Percentiles rank a stretch among this genome's conserved stretches.
Evolutionary conservation across 306 rosid genomes (phyloP).

Genomic region (Crotalaria pallida): DNA sequence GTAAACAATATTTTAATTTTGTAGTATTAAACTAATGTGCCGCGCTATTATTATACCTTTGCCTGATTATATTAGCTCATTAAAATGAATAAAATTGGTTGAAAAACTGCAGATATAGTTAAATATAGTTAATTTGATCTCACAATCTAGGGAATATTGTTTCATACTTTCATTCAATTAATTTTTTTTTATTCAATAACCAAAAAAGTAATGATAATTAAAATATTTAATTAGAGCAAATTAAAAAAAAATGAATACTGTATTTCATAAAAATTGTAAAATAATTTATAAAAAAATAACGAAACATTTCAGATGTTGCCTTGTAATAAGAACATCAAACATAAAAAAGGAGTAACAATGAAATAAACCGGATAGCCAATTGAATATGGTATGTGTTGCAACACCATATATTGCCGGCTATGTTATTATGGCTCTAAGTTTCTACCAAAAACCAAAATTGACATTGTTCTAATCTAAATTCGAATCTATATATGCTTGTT

Average conservation of each 20-base stretch:
- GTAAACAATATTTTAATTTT: not conserved
- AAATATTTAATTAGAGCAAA: no score
- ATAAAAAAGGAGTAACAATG: no score
- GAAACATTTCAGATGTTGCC: no score
- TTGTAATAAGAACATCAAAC: no score
- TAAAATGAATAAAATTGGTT: not conserved
- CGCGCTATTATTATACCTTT: not conserved
- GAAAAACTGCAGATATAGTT: not conserved
- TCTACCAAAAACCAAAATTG: not conserved
- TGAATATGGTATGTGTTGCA: not conserved
- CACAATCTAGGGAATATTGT: no score
- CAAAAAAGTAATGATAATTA: no score
- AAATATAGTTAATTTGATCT: no score
- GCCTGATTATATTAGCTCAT: not conserved
- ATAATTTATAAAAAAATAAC: no score
- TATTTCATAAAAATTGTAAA: no score
- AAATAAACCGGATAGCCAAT: not conserved
- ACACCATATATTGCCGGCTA: not conserved
- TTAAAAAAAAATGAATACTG: no score
- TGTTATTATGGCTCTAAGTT: not conserved
- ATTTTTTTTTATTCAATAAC: no score
- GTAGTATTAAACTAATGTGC: not conserved
- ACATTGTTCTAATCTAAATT: not conserved
- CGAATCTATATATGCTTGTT: not conserved
- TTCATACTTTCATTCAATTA: no score